phyloP scores from a whole-genome alignment of 1,139 yeast species.

The Debaryomyces fabryi region DNA sequence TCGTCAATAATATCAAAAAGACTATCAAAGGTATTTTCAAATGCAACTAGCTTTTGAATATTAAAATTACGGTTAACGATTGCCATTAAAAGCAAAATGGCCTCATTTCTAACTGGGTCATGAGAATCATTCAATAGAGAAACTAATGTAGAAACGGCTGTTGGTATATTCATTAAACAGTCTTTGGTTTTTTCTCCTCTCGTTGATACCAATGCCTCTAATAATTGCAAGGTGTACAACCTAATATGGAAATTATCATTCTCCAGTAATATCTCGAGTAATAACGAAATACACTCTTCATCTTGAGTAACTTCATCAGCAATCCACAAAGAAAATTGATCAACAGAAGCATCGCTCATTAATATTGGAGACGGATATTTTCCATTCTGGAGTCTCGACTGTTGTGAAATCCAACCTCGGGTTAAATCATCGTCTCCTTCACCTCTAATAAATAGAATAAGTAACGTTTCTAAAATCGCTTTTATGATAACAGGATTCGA shows the following conservation, averaged over 20 bases:
- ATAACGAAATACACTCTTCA: conserved; percentile 55
- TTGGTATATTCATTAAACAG: conserved; percentile 69
- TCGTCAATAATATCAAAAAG: conserved; percentile 75
- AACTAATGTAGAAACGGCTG: conserved; percentile 79
- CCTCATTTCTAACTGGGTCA: conserved; percentile 91
- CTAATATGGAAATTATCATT: conserved; percentile 71
- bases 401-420: conserved; percentile 72
- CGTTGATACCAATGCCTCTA: conserved; percentile 81
- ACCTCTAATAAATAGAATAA: conserved; percentile 76
- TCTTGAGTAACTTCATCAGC: conserved; percentile 90
- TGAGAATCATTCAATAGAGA: conserved; percentile 66
- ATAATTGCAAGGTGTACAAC: conserved; percentile 77
- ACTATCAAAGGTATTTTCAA: conserved; percentile 88
- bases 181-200: conserved; percentile 79
- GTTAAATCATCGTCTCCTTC: conserved; percentile 61
- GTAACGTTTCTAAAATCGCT: conserved; percentile 82
- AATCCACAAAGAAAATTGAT: conserved; percentile 91
- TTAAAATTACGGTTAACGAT: conserved; percentile 81
- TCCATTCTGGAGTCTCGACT: conserved; percentile 76
- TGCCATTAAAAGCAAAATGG: conserved; percentile 79
- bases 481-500: conserved; percentile 75
- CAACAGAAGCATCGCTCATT: conserved; percentile 60
- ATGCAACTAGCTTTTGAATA: conserved; percentile 90
- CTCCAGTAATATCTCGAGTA: conserved; percentile 58
- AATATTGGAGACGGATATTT: conserved; percentile 82